Percentiles rank a stretch among this genome's conserved stretches.
phyloP scores from a whole-genome alignment of 805 yeast genomes.

The Wickerhamomyces pijperi region DNA sequence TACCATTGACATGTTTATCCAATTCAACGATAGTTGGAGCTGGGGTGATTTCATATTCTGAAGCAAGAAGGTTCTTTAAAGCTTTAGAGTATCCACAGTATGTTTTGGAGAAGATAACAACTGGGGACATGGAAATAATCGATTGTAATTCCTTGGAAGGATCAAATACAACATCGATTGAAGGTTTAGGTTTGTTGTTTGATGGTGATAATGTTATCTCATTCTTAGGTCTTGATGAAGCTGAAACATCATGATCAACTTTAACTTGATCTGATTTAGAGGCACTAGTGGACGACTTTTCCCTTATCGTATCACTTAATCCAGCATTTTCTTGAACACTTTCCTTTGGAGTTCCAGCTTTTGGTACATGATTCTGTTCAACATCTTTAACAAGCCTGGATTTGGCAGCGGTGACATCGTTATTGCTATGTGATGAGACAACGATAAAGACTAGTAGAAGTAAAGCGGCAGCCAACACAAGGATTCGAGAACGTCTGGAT shows the following conservation, averaged over 20 bases:
- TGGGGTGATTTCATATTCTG: conserved; percentile 63
- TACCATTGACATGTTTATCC: conserved; percentile 71
- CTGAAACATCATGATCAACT: no score
- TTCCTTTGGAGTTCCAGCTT: no score
- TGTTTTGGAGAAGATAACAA: conserved; percentile 43
- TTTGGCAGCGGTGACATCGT: no score
- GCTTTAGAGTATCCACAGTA: conserved; percentile 69
- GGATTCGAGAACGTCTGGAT: background rate
- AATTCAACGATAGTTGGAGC: conserved; percentile 66
- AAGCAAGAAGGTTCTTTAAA: conserved; percentile 54
- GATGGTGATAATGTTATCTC: conserved; percentile 1
- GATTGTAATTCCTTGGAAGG: conserved; percentile 42
- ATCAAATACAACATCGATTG: conserved; percentile 23
- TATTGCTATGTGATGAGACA: no score
- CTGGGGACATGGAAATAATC: conserved; percentile 52
- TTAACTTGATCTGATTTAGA: no score
- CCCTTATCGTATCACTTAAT: no score
- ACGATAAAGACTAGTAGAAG: background rate
- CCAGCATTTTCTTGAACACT: no score
- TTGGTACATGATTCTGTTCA: no score
- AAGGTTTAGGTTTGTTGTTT: background rate
- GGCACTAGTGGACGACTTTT: no score
- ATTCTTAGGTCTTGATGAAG: background rate
- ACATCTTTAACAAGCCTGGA: no score
- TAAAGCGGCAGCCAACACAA: background rate